These are phyloP conservation scores for Strobilomyces dryophilus DNA, from an alignment of 768 basidiomycete genomes.

Conservation along the genomic window DNA sequence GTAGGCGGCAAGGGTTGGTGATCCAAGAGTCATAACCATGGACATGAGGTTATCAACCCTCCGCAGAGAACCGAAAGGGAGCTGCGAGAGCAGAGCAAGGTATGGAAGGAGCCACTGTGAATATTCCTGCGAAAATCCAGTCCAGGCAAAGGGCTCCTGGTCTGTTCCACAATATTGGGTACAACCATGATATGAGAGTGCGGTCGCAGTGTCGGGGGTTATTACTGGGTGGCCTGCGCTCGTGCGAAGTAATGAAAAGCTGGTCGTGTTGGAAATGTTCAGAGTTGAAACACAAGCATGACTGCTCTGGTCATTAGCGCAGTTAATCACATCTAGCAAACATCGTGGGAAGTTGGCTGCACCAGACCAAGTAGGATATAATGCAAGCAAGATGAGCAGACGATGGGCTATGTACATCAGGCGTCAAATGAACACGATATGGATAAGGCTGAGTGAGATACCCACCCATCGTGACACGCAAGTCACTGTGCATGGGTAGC, in stretches of 20 bases:
- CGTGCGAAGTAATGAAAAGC: conserved; percentile 14
- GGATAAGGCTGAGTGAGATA: background rate
- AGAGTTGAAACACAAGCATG: conserved; percentile 1
- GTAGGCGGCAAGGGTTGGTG: conserved; percentile 42
- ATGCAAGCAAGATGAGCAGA: background rate
- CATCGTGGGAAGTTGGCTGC: conserved; percentile 14
- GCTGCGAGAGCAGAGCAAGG: conserved; percentile 45
- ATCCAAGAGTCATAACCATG: conserved; percentile 41
- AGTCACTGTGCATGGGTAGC: background rate
- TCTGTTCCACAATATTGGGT: conserved; percentile 16
- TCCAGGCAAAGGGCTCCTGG: conserved; percentile 19
- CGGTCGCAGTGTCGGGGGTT: conserved; percentile 1
- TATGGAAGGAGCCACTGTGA: conserved; percentile 46
- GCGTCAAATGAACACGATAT: background rate
- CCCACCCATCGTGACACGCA: conserved; percentile 11
- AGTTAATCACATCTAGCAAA: conserved; percentile 2
- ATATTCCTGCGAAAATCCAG: conserved; percentile 32
- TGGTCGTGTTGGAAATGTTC: background rate
- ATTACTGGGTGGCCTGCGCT: conserved; percentile 2
- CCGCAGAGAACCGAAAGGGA: conserved; percentile 43
- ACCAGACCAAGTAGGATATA: background rate
- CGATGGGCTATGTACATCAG: background rate
- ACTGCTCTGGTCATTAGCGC: background rate
- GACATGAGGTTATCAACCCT: conserved; percentile 41
- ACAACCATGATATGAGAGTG: conserved; percentile 9